Percentiles rank a stretch among this genome's conserved stretches.
Conservation (phyloP, 2,329 filamentous ascomycete genomes). For the Aspergillus luchuensis region DNA sequence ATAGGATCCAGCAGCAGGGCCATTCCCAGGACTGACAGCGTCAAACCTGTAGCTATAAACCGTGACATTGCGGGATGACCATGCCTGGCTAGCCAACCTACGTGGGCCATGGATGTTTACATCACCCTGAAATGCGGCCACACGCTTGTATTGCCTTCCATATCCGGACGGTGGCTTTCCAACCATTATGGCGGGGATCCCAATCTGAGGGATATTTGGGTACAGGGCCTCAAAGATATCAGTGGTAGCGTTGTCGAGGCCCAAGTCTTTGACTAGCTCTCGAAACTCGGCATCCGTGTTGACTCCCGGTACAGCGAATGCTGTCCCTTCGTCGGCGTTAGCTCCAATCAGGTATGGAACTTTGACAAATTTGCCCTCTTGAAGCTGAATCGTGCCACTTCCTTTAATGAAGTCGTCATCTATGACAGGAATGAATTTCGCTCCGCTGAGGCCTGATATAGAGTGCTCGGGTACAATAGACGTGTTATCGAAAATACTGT, state of each 20-base stretch:
- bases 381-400: background rate
- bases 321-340: background rate
- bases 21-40: too few relatives aligned
- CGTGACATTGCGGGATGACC: too few relatives aligned
- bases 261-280: background rate
- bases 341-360: background rate
- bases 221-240: background rate
- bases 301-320: background rate
- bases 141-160: background rate
- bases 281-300: background rate
- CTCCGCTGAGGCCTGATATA: background rate
- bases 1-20: too few relatives aligned
- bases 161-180: background rate
- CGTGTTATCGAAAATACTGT: background rate
- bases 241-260: background rate
- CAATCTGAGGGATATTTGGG: background rate
- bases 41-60: too few relatives aligned
- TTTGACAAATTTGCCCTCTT: background rate
- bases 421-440: conserved; percentile 9
- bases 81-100: background rate
- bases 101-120: background rate
- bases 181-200: background rate
- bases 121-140: background rate
- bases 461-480: too few relatives aligned
- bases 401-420: background rate